Base-by-base conservation (phyloP, 257 asterid species). In the Solanum chiquidenum region DNA sequence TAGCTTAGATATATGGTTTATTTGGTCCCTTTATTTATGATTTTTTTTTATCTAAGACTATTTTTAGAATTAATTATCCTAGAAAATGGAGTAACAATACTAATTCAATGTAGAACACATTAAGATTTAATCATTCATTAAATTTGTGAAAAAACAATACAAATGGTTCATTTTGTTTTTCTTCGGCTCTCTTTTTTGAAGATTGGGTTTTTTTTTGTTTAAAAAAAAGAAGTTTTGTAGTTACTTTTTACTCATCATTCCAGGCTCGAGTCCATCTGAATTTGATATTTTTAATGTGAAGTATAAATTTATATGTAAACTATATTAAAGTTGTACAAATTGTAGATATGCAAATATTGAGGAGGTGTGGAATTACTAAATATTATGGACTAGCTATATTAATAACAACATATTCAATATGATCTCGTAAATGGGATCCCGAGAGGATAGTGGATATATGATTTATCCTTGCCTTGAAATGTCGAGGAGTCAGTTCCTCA, bases 181-280 rank as follows among this genome's bases (percentile, higher is more conserved):
- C 5, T 66, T 66, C 16, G 9, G 14, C 2, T 66, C 74, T 66
- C 5, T 27, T 66, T 66, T 25, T 12, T 66, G 35, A 66, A 66
- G 35, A 66, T 66, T 66, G 1, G 4, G 9, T 25, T 55, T 25
- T 25, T 64, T 64, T 23, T n/a, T n/a, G n/a, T 2, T 2, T 0
- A 0, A 2, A 5, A 18, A 52, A 52, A 4, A 2, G 9, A 23
- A 1, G 66, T 21, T n/a, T 2, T 11, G 7, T n/a, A 11, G 34
- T 66, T n/a, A 25, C 12, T 25, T 5, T 25, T 25, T 25, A 62
- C 20, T 25, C 7, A 25, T 66, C 20, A 5, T 66, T 25, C 9
- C 9, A 25, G 2, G 34, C 9, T 66, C 9, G 20, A 5, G 33
- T 66, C 35, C 34, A 66, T 27, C 35, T 66, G 2, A 66, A 66